phyloP scores from a whole-genome alignment of 2,329 filamentous ascomycete genomes.

The Podosphaera fusca region DNA sequence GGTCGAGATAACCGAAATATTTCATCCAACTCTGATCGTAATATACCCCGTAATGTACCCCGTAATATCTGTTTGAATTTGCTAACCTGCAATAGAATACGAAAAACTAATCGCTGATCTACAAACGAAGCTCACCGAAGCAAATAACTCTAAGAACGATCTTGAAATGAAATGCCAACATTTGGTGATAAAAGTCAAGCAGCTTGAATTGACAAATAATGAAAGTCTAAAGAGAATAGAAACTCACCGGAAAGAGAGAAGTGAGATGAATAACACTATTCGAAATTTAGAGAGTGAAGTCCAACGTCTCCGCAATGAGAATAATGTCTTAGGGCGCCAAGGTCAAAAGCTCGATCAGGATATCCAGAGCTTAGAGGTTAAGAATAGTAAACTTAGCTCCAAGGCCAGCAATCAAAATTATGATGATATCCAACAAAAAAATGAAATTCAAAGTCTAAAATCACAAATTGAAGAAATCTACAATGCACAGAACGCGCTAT shows the following conservation, averaged over 20 bases:
- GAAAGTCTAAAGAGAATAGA: background rate
- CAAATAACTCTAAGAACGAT: background rate
- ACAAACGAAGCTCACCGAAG: conserved; percentile 1
- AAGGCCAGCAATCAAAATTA: background rate
- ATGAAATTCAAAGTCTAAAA: background rate
- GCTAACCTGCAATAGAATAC: background rate
- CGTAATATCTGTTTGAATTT: background rate
- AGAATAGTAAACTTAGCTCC: background rate
- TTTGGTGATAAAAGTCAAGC: background rate
- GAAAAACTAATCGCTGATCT: conserved; percentile 8
- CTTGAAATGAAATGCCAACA: background rate
- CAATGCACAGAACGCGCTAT: background rate
- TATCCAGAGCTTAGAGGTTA: background rate
- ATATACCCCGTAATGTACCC: background rate
- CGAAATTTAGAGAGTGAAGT: background rate
- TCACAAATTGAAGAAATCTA: background rate
- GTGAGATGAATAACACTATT: background rate
- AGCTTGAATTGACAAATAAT: background rate
- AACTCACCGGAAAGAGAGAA: background rate
- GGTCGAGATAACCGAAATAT: background rate
- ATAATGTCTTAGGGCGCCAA: background rate
- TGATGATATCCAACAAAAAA: background rate
- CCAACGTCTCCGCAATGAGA: background rate
- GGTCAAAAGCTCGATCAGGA: background rate
- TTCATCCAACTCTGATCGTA: background rate